A percentile compares a stretch with the other conserved stretches of the same genome.
Evolutionary conservation across 768 basidiomycete genomes (phyloP).

Genomic region (Termitomyces sp.): DNA sequence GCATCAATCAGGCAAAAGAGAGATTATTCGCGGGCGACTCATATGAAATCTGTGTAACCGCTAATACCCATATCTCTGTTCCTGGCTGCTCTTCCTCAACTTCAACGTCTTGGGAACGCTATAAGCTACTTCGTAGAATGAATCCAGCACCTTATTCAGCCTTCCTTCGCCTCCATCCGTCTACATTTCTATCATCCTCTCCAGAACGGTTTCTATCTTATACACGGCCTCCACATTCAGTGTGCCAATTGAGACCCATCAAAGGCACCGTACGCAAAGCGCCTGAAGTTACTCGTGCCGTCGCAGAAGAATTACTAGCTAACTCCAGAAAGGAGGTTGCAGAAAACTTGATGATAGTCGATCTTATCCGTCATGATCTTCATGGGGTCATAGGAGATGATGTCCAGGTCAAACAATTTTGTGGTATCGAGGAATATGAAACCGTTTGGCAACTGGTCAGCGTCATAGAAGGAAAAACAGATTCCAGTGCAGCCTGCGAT

Average conservation of each 20-base stretch:
- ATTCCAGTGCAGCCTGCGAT: conserved; percentile 23
- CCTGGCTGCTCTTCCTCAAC: conserved; percentile 27
- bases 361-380: conserved; percentile 91
- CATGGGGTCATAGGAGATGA: conserved; percentile 78
- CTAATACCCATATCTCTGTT: conserved; percentile 54
- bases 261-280: conserved; percentile 86
- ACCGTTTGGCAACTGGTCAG: conserved; percentile 96
- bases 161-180: conserved; percentile 72
- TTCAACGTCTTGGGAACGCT: conserved; percentile 66
- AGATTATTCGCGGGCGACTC: conserved; percentile 80
- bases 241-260: conserved; percentile 87
- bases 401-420: conserved; percentile 82
- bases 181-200: conserved; percentile 78
- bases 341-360: conserved; percentile 98
- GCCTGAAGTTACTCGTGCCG: conserved; percentile 54
- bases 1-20: conserved; percentile 68
- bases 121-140: conserved; percentile 59
- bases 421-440: conserved; percentile 85
- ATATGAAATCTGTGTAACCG: conserved; percentile 91
- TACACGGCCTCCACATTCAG: conserved; percentile 55
- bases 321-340: conserved; percentile 86
- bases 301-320: conserved; percentile 57
- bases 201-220: conserved; percentile 90
- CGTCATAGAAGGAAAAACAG: conserved; percentile 71
- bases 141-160: conserved; percentile 92